phyloP scores from a whole-genome alignment of 2,329 filamentous ascomycete genomes.

The Dactylellina parvicollis region DNA sequence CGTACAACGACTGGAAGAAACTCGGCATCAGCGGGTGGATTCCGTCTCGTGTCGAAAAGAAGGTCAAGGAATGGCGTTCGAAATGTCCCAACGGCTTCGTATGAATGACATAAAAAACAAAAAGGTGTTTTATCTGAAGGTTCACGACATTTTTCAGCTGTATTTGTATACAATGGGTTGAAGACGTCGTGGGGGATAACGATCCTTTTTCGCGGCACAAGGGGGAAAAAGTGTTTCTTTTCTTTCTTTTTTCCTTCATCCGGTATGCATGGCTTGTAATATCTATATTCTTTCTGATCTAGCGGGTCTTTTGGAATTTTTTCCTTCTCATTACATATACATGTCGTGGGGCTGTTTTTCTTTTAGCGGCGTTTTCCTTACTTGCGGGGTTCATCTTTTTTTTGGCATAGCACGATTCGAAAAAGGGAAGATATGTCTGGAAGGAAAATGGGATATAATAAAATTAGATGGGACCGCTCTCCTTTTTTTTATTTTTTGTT shows the following conservation, averaged over 20 bases:
- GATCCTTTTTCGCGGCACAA: too few relatives aligned
- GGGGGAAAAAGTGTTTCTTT: neutral
- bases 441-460: too few relatives aligned
- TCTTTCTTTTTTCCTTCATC: neutral
- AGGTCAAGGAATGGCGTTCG: constrained; percentile 31
- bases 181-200: too few relatives aligned
- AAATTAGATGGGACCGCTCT: too few relatives aligned
- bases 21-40: constrained; percentile 52
- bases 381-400: neutral
- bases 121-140: too few relatives aligned
- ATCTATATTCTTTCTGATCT: neutral
- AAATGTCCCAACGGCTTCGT: constrained; percentile 31
- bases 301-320: constrained; percentile 20
- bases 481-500: neutral
- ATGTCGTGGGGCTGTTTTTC: constrained; percentile 7
- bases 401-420: neutral
- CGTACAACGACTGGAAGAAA: constrained; percentile 44
- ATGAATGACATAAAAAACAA: too few relatives aligned
- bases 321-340: constrained; percentile 3
- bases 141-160: too few relatives aligned
- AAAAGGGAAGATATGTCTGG: neutral
- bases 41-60: constrained; percentile 28
- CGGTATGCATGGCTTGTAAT: neutral
- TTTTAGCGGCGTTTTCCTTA: constrained; percentile 31
- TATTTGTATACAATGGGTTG: neutral